Base-by-base conservation (phyloP, 805 yeast species). In the Candida orba region DNA sequence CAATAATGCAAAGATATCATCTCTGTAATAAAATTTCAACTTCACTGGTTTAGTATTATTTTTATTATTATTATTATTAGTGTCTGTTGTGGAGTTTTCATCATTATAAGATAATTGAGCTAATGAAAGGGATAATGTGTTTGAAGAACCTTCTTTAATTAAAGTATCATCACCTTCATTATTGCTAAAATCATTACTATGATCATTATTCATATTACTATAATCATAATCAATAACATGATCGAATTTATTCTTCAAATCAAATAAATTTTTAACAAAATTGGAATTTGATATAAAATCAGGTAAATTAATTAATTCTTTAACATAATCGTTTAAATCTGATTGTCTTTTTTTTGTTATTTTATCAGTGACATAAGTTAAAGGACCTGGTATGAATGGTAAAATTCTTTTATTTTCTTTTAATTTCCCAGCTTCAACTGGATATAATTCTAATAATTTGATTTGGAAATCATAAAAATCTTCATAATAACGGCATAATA, bases 331-430 rank as follows among this genome's bases (percentile, higher is more conserved):
- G 54, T 79, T 77, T 44, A 79, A 60, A 53, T 75, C 79, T 1
- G 68, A 72, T 39, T 74, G 68, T 44, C 84, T 67, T 53, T 75
- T 77, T 39, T 69, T 64, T 1, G 83, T 74, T 33, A 78, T 76
- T 14, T 78, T 66, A 64, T 91, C 97, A 49, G 88, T 88, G 43
- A 93, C 95, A 56, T 84, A 85, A 33, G 95, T 83, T 39, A 91
- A 72, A 3, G 99, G 99, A 1, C 98, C 99, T 0, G 99, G 98
- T 57, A 93, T 90, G 52, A 82, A 88, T 8, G 99, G 99, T 45
- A 93, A 72, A 27, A 84, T 81, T 51, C 99, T 78, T 41, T 79
- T 78, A 24, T 78, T 71, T 63, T 84, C 84, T 36, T 79, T 81
- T 39, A 59, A 66, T 52, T 87, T 80, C 13, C 97, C 97, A 8